These are phyloP conservation scores for Saccharomycopsis malanga DNA, from an alignment of 805 yeast genomes.

Conservation along the genomic window DNA sequence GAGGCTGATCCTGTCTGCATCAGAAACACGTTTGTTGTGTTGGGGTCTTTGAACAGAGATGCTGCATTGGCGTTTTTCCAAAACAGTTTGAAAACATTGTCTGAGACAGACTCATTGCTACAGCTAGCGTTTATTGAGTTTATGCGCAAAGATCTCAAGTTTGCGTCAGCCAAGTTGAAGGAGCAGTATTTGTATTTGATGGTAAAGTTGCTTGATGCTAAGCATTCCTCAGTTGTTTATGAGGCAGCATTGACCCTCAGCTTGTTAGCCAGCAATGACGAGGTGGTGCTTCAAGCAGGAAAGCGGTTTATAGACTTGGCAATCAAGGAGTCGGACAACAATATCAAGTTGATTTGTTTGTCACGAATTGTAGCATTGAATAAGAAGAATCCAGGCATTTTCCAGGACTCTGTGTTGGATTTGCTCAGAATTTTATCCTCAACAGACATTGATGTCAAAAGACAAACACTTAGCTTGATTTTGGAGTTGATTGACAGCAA, in stretches of 20 bases:
- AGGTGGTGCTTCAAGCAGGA: slow-evolving; percentile 74
- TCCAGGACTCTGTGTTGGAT: slow-evolving; percentile 80
- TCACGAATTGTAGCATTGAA: slow-evolving; percentile 78
- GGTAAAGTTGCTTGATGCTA: slow-evolving; percentile 61
- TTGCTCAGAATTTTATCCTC: slow-evolving; percentile 78
- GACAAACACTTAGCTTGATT: slow-evolving; percentile 80
- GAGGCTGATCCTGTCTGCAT: slow-evolving; percentile 93
- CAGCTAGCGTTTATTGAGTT: slow-evolving; percentile 90
- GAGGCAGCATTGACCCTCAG: slow-evolving; percentile 86
- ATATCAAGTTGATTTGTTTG: slow-evolving; percentile 85
- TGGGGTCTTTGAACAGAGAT: slow-evolving; percentile 76
- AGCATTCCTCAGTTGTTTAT: slow-evolving; percentile 69
- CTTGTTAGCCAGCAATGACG: slow-evolving; percentile 46
- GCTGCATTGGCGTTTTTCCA: slow-evolving; percentile 79
- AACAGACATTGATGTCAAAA: slow-evolving; percentile 86
- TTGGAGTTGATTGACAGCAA: slow-evolving; percentile 73
- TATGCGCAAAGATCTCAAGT: slow-evolving; percentile 68
- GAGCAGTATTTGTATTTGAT: slow-evolving; percentile 67
- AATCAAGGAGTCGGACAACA: slow-evolving; percentile 88
- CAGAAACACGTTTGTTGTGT: slow-evolving; percentile 88
- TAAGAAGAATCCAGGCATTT: slow-evolving; percentile 66
- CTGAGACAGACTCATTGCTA: slow-evolving; percentile 68
- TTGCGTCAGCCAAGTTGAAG: slow-evolving; percentile 53
- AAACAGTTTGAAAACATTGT: slow-evolving; percentile 53
- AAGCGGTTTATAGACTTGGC: slow-evolving; percentile 82